Evolutionary conservation across 2,329 filamentous ascomycete genomes (phyloP).

Genomic region (Aphanocladium album): DNA sequence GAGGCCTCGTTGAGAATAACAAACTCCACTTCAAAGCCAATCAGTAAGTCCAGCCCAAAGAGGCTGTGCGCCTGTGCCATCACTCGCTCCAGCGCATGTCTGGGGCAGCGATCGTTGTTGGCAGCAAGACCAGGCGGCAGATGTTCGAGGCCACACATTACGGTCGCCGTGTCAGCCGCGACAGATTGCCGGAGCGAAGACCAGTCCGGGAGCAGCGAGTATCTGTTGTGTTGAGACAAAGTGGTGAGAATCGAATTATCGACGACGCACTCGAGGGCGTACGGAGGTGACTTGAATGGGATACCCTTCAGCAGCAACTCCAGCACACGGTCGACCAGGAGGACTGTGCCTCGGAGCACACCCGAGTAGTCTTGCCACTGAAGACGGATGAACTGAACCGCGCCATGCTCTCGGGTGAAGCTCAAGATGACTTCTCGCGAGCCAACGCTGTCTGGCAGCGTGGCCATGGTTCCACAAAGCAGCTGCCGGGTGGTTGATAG

Average conservation of each 20-base stretch:
- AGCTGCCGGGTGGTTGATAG: too few relatives aligned
- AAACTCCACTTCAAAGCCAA: background rate
- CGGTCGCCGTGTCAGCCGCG: background rate
- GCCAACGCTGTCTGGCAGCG: background rate
- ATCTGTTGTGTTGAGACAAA: background rate
- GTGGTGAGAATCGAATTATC: background rate
- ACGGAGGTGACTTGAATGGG: background rate
- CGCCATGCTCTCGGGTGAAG: too few relatives aligned
- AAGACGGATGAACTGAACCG: background rate
- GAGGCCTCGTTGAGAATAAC: background rate
- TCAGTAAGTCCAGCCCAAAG: background rate
- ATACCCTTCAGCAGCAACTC: background rate
- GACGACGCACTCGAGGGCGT: background rate
- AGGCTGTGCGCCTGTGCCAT: background rate
- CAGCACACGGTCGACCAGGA: background rate
- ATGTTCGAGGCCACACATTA: background rate
- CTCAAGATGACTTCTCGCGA: too few relatives aligned
- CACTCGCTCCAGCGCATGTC: background rate
- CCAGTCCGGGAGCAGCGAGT: background rate
- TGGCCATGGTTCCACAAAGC: too few relatives aligned
- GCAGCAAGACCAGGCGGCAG: background rate
- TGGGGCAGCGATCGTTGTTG: background rate
- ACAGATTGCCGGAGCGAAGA: background rate
- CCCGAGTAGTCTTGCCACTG: background rate
- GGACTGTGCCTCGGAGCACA: background rate